phyloP scores from a whole-genome alignment of 1,284 basidiomycete species.

The Papiliotrema fonsecae region DNA sequence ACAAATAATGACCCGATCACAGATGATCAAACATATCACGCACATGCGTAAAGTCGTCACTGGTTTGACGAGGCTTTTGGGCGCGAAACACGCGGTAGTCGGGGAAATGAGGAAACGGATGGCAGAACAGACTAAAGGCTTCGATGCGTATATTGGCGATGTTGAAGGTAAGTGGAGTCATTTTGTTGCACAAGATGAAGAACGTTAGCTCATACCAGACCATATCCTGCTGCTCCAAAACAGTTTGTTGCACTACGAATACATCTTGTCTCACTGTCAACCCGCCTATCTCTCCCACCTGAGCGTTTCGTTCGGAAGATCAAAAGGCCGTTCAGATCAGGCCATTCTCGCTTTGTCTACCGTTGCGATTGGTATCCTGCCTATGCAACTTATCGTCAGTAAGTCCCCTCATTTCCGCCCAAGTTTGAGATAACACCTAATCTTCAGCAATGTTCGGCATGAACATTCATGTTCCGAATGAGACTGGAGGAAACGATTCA shows the following conservation, averaged over 20 bases:
- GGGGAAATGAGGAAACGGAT: constrained; percentile 71
- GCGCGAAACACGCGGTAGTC: constrained; percentile 77
- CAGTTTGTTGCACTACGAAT: constrained; percentile 81
- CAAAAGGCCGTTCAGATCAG: constrained; percentile 62
- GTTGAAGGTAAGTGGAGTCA: constrained; percentile 64
- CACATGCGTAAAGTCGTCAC: constrained; percentile 76
- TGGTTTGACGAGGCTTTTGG: constrained; percentile 69
- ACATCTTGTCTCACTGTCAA: constrained; percentile 80
- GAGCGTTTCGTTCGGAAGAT: constrained; percentile 58
- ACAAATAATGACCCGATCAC: constrained; percentile 42
- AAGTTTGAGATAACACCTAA: neutral
- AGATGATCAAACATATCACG: constrained; percentile 67
- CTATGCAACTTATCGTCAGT: constrained; percentile 64
- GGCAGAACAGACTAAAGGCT: constrained; percentile 51
- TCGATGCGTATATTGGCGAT: constrained; percentile 86
- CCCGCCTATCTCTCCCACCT: constrained; percentile 78
- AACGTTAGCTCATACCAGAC: constrained; percentile 52
- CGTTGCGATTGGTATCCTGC: constrained; percentile 66
- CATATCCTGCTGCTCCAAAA: constrained; percentile 86
- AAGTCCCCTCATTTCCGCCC: constrained; percentile 16
- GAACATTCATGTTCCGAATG: constrained; percentile 54
- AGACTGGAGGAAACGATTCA: constrained; percentile 29
- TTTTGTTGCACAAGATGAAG: neutral
- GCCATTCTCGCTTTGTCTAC: constrained; percentile 64
- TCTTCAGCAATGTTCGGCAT: constrained; percentile 61